These are phyloP conservation scores for Rubia balearica DNA, from an alignment of 305 asterid genomes.

Conservation along the genomic window DNA sequence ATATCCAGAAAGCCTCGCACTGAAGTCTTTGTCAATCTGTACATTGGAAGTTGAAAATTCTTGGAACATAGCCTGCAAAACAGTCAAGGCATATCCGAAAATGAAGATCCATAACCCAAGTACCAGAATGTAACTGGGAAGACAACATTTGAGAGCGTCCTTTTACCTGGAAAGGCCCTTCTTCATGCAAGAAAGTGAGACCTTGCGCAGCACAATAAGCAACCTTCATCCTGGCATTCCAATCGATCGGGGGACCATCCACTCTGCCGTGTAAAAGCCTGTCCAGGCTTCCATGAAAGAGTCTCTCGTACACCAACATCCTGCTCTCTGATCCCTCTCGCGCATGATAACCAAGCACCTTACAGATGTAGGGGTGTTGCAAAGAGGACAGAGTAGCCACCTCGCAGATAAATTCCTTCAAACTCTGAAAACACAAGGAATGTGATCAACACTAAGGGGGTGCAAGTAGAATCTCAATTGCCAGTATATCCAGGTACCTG, in stretches of 20 bases:
- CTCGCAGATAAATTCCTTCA: constrained; percentile 83
- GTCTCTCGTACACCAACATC: constrained; percentile 92
- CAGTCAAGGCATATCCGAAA: constrained; percentile 13
- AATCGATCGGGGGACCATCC: constrained; percentile 93
- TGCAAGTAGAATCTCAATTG: not conserved
- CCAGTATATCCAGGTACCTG: constrained; percentile 42
- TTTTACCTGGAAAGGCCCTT: constrained; percentile 97
- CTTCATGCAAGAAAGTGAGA: constrained; percentile 92
- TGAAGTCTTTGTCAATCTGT: constrained; percentile 95
- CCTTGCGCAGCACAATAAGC: constrained; percentile 95
- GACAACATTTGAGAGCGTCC: constrained; percentile 1
- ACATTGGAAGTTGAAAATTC: constrained; percentile 87
- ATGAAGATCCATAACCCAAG: constrained; percentile 2
- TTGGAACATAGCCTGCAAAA: constrained; percentile 87
- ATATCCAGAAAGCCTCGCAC: constrained; percentile 96
- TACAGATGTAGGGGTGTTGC: constrained; percentile 80
- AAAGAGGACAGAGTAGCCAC: constrained; percentile 79
- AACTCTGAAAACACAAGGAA: constrained; percentile 44
- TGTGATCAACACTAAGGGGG: not conserved
- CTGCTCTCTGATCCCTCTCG: constrained; percentile 80
- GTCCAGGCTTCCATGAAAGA: constrained; percentile 92
- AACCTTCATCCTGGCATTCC: constrained; percentile 96
- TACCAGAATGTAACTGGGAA: not conserved
- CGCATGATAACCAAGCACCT: constrained; percentile 92
- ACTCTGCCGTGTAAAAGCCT: constrained; percentile 83